These are phyloP conservation scores for Chaetomium tenue DNA, from an alignment of 495 filamentous ascomycete genomes.

Conservation along the genomic window DNA sequence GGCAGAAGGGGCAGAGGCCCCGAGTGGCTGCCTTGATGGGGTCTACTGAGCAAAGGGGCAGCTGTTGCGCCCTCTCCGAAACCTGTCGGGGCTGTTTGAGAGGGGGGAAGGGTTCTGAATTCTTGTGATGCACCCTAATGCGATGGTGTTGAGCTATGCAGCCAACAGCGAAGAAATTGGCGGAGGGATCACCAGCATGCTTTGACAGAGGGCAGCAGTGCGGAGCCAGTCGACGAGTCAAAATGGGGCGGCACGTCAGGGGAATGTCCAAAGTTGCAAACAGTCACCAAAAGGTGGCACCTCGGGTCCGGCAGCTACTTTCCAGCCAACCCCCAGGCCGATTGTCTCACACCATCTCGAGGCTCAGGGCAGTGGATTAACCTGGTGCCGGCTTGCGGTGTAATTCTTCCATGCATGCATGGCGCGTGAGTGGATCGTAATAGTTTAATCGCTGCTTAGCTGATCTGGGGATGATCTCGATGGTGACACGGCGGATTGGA, in stretches of 20 bases:
- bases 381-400: neutral
- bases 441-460: neutral
- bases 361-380: neutral
- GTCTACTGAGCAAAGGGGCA: neutral
- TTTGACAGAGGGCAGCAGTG: neutral
- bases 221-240: neutral
- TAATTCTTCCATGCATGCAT: neutral
- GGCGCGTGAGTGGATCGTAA: neutral
- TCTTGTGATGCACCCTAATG: neutral
- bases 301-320: conserved; percentile 7
- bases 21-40: conserved; percentile 1
- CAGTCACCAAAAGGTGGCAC: neutral
- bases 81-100: neutral
- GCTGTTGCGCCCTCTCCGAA: neutral
- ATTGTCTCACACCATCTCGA: neutral
- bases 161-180: neutral
- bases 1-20: neutral
- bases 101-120: neutral
- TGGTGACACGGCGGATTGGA: neutral
- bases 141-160: neutral
- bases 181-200: neutral
- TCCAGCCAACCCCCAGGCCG: neutral
- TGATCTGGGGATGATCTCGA: neutral
- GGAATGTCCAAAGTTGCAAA: neutral
- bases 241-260: neutral